A percentile compares a stretch with the other conserved stretches of the same genome.
These are phyloP conservation scores for Teratosphaeria pseudoeucalypti DNA, from an alignment of 2,329 filamentous ascomycete species.

Conservation along the genomic window DNA sequence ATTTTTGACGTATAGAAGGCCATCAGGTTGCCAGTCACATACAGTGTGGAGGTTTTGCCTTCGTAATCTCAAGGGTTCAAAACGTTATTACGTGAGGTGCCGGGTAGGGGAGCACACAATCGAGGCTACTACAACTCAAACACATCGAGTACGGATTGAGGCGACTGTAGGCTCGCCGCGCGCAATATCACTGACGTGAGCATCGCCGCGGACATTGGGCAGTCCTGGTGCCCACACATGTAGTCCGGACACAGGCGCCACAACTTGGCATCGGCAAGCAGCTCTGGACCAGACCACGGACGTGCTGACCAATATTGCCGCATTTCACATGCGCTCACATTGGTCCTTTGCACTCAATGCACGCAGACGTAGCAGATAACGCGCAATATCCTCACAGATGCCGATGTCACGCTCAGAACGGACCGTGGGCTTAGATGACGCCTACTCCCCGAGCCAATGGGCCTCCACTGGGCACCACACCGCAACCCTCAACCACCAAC, in stretches of 20 bases:
- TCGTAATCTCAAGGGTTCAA: not conserved
- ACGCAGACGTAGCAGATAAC: conserved; percentile 15
- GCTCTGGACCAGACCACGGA: not conserved
- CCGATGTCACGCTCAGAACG: conserved; percentile 3
- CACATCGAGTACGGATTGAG: not conserved
- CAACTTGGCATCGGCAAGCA: not conserved
- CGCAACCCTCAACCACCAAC: not conserved
- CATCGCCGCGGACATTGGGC: not conserved
- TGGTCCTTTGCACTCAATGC: conserved; percentile 13
- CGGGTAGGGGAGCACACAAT: not conserved
- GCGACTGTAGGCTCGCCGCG: not conserved
- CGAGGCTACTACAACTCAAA: not conserved
- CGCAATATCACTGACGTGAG: not conserved
- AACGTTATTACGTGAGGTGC: not conserved
- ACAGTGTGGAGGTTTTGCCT: not conserved
- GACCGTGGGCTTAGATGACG: conserved; percentile 32
- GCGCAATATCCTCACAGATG: conserved; percentile 1
- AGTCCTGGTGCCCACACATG: not conserved
- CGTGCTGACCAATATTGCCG: not conserved
- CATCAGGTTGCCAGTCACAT: no score
- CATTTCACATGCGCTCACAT: conserved; percentile 3
- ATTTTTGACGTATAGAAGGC: no score
- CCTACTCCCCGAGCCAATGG: conserved; percentile 18
- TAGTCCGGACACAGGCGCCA: not conserved
- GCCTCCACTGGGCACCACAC: conserved; percentile 13